Conservation (phyloP, 2,329 filamentous ascomycete species). For the Penicillium sp. region DNA sequence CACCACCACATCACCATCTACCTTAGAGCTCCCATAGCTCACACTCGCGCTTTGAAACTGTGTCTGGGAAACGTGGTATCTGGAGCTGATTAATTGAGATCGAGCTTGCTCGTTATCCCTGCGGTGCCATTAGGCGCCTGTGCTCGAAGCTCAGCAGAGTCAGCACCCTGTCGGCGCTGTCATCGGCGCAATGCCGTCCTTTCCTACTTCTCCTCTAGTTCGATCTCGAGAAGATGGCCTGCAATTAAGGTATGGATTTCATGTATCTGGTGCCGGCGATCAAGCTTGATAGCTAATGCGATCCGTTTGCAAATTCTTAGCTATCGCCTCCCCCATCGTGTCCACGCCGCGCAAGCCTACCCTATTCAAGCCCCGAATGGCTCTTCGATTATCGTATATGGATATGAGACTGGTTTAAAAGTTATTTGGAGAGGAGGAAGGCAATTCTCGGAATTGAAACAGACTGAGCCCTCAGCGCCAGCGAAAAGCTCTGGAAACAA, state of each 20-base stretch:
- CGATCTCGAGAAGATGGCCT: slow-evolving; percentile 44
- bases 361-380: slow-evolving; percentile 63
- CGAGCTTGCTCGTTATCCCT: slow-evolving; percentile 8
- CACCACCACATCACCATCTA: slow-evolving; percentile 16
- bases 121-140: slow-evolving; percentile 22
- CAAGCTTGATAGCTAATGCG: slow-evolving; percentile 10
- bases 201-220: slow-evolving; percentile 43
- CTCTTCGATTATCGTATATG: slow-evolving; percentile 65
- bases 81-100: background rate
- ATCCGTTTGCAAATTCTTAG: slow-evolving; percentile 40
- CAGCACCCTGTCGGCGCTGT: slow-evolving; percentile 10
- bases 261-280: background rate
- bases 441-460: slow-evolving; percentile 45
- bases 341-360: slow-evolving; percentile 61
- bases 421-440: slow-evolving; percentile 65
- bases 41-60: background rate
- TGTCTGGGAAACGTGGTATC: background rate
- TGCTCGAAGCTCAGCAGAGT: slow-evolving; percentile 21
- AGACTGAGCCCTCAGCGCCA: slow-evolving; percentile 27
- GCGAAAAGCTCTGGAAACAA: slow-evolving; percentile 29
- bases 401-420: slow-evolving; percentile 61
- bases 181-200: slow-evolving; percentile 37
- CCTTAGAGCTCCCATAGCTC: background rate
- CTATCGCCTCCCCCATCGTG: slow-evolving; percentile 64
- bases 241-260: slow-evolving; percentile 45